These are phyloP conservation scores for Kwoniella shandongensis DNA, from an alignment of 768 basidiomycete species.

Conservation along the genomic window DNA sequence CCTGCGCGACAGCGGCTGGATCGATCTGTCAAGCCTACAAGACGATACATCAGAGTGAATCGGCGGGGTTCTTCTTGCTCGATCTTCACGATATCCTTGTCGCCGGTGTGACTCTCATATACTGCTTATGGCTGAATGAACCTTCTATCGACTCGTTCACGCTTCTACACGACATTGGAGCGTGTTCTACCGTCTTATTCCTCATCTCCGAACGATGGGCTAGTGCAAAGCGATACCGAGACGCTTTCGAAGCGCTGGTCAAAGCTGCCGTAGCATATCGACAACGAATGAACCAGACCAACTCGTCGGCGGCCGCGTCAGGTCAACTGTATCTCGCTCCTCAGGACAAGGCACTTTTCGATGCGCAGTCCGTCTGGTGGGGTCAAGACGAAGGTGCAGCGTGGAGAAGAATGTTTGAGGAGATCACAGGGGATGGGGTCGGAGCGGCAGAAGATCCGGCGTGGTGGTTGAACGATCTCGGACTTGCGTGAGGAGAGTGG, in stretches of 20 bases:
- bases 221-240: slow-evolving; percentile 15
- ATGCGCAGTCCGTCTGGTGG: not conserved
- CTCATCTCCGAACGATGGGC: slow-evolving; percentile 18
- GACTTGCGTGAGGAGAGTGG: not conserved
- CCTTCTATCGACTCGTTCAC: not conserved
- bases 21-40: slow-evolving; percentile 11
- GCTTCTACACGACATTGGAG: slow-evolving; percentile 10
- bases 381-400: slow-evolving; percentile 5
- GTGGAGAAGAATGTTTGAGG: slow-evolving; percentile 11
- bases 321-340: not conserved
- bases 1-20: slow-evolving; percentile 10
- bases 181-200: slow-evolving; percentile 16
- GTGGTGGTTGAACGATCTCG: not conserved
- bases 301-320: not conserved
- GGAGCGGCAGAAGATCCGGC: not conserved
- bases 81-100: slow-evolving; percentile 17
- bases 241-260: slow-evolving; percentile 13
- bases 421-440: slow-evolving; percentile 2
- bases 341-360: slow-evolving; percentile 6
- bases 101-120: slow-evolving; percentile 15
- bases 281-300: not conserved
- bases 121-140: slow-evolving; percentile 9
- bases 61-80: slow-evolving; percentile 12
- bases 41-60: slow-evolving; percentile 7
- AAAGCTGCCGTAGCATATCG: slow-evolving; percentile 3